Percentiles rank a stretch among this genome's conserved stretches.
These are phyloP conservation scores for Gentiana straminea DNA, from an alignment of 257 asterid genomes.

Conservation along the genomic window DNA sequence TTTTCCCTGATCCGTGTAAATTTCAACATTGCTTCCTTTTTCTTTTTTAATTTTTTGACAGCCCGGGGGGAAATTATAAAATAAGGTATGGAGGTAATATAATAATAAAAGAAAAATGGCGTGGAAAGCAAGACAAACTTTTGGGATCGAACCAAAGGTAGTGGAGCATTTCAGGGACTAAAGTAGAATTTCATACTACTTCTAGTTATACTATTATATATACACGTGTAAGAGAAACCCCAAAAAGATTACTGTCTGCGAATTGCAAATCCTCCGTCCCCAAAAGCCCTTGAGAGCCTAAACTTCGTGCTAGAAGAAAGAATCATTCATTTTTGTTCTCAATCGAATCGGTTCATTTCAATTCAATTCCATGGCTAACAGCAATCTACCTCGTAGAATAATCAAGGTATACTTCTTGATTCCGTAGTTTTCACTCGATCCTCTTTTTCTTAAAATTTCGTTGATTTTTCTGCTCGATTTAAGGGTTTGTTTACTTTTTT, in stretches of 20 bases:
- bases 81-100: too few relatives aligned
- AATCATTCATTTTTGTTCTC: not conserved
- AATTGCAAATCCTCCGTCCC: not conserved
- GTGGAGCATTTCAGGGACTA: too few relatives aligned
- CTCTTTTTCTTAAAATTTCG: slow-evolving; percentile 16
- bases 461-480: slow-evolving; percentile 17
- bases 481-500: not conserved
- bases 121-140: too few relatives aligned
- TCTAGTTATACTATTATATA: too few relatives aligned
- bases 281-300: slow-evolving; percentile 4
- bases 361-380: slow-evolving; percentile 40
- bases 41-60: too few relatives aligned
- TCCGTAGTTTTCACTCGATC: slow-evolving; percentile 39
- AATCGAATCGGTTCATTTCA: not conserved
- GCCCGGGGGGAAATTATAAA: too few relatives aligned
- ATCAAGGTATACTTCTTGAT: slow-evolving; percentile 67
- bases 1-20: too few relatives aligned
- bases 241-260: not conserved
- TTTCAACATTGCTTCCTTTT: too few relatives aligned
- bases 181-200: too few relatives aligned
- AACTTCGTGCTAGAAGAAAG: slow-evolving; percentile 4
- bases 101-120: too few relatives aligned
- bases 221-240: not conserved
- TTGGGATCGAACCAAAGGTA: too few relatives aligned
- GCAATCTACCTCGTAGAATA: slow-evolving; percentile 53